Conservation (phyloP, 257 asterid species). For the Cynanchum wilfordii region DNA sequence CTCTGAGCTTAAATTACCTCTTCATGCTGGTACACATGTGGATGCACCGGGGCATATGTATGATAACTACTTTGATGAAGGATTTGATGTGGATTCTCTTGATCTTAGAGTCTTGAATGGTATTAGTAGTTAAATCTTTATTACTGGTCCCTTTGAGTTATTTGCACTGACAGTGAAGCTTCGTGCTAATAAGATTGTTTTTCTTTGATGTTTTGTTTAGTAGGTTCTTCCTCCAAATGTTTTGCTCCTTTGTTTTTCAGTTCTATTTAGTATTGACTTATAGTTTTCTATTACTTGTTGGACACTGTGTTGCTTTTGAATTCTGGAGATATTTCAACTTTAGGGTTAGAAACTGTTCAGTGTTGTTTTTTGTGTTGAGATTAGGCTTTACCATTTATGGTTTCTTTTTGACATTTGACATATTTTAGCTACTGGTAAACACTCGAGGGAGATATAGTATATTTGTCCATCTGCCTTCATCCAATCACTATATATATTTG, state of each 20-base stretch:
- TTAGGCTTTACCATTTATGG: neutral
- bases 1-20: constrained; percentile 58
- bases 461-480: neutral
- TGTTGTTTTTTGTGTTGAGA: neutral
- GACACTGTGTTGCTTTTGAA: neutral
- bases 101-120: constrained; percentile 75
- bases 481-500: neutral
- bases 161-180: neutral
- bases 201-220: neutral
- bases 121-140: constrained; percentile 12
- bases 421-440: neutral
- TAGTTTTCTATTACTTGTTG: neutral
- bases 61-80: constrained; percentile 57
- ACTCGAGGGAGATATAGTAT: neutral
- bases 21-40: constrained; percentile 84
- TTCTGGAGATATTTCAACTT: neutral
- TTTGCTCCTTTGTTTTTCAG: neutral
- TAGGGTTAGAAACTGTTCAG: neutral
- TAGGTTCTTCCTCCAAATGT: neutral
- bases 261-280: neutral
- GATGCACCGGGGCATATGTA: constrained; percentile 86
- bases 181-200: neutral
- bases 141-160: neutral
- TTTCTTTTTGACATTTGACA: neutral
- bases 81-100: constrained; percentile 73